Percentiles rank a stretch among this genome's conserved stretches.
Conservation (phyloP, 306 rosid species). For the Delonix regia region DNA sequence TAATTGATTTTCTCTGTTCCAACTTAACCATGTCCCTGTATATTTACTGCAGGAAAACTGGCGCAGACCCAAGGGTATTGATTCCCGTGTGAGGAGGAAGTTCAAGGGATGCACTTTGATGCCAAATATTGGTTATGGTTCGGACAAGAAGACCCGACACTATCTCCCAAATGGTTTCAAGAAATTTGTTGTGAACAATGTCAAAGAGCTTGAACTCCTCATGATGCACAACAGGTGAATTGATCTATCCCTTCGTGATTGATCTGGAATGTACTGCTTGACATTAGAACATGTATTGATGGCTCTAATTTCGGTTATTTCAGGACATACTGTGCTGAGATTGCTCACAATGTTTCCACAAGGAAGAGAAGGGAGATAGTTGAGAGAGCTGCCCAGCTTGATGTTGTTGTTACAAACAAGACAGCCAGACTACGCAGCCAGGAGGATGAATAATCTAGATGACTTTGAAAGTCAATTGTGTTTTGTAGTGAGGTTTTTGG, state of each 20-base stretch:
- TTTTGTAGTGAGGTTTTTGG: constrained; percentile 28
- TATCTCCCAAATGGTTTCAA: constrained; percentile 82
- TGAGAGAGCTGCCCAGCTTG: constrained; percentile 87
- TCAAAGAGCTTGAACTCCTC: constrained; percentile 61
- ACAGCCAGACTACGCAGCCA: constrained; percentile 91
- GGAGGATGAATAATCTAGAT: constrained; percentile 70
- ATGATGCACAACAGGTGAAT: constrained; percentile 84
- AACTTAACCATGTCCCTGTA: background rate
- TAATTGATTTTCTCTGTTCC: background rate
- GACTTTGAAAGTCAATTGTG: background rate
- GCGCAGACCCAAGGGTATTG: constrained; percentile 93
- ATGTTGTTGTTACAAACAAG: constrained; percentile 83
- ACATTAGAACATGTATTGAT: background rate
- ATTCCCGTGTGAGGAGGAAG: constrained; percentile 80
- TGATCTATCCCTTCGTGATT: background rate
- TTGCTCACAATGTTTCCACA: constrained; percentile 80
- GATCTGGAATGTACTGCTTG: background rate
- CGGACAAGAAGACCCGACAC: constrained; percentile 86
- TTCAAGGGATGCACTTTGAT: constrained; percentile 78
- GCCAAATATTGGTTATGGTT: constrained; percentile 87
- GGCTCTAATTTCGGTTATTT: background rate
- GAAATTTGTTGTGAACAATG: constrained; percentile 81
- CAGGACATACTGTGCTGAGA: constrained; percentile 89
- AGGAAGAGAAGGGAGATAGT: constrained; percentile 81
- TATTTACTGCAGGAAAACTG: constrained; percentile 52